Percentiles rank a stretch among this genome's conserved stretches.
Evolutionary conservation across 192 early-diverging fungal species (phyloP).

Genomic region (Coemansia sp.): DNA sequence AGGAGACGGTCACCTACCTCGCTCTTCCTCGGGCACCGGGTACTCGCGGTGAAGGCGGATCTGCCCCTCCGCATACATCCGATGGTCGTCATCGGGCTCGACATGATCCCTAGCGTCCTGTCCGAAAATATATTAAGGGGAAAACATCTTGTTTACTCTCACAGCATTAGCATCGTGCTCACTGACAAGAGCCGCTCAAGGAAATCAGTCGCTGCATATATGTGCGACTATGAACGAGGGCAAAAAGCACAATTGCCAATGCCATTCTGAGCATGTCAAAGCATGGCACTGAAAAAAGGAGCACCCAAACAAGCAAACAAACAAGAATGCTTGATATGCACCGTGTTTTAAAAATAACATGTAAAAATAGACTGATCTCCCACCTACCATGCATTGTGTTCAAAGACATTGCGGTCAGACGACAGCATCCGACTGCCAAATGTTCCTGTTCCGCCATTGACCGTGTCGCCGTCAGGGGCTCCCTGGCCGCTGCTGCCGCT

Average conservation of each 20-base stretch:
- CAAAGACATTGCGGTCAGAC: constrained; percentile 75
- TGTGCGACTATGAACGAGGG: neutral
- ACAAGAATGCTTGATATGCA: constrained; percentile 3
- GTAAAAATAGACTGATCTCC: constrained; percentile 8
- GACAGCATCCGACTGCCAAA: constrained; percentile 80
- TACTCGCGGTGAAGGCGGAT: constrained; percentile 70
- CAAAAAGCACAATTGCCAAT: neutral
- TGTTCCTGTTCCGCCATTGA: constrained; percentile 6
- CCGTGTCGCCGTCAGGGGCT: constrained; percentile 1
- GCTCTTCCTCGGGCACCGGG: constrained; percentile 60
- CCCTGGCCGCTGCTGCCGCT: constrained; percentile 10
- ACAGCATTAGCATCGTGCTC: neutral
- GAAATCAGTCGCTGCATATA: neutral
- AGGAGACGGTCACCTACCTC: constrained; percentile 26
- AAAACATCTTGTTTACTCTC: neutral
- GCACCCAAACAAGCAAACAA: neutral
- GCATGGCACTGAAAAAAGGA: neutral
- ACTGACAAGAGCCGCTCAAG: neutral
- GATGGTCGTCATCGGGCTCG: constrained; percentile 84
- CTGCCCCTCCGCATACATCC: constrained; percentile 70
- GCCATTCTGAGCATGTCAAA: neutral
- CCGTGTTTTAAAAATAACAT: constrained; percentile 3
- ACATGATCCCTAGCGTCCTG: constrained; percentile 79
- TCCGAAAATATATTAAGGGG: neutral
- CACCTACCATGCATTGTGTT: constrained; percentile 89